These are phyloP conservation scores for Oenanthe javanica DNA, from an alignment of 140 eudicot species.

Conservation along the genomic window DNA sequence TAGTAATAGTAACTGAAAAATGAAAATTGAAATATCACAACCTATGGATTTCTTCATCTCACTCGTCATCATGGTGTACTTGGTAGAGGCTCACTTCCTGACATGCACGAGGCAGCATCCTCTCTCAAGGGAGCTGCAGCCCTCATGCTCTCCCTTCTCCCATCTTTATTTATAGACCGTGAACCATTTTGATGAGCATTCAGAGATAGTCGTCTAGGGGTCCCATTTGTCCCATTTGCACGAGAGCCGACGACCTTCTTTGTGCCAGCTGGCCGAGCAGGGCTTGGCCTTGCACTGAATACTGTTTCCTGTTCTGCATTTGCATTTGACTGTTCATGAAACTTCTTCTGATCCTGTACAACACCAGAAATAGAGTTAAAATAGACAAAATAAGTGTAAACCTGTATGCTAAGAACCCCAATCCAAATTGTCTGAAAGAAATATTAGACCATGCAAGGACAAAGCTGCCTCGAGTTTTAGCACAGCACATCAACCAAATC, in stretches of 20 bases:
- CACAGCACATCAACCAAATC: not conserved
- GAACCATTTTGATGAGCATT: constrained; percentile 66
- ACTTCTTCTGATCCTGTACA: constrained; percentile 81
- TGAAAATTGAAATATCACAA: not conserved
- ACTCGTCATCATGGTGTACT: not conserved
- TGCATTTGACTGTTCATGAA: constrained; percentile 57
- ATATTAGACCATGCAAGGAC: not conserved
- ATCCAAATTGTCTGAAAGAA: not conserved
- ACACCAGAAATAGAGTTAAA: not conserved
- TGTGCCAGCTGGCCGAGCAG: constrained; percentile 51
- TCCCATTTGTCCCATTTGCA: constrained; percentile 58
- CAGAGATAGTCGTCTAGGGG: constrained; percentile 70
- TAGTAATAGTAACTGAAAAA: not conserved
- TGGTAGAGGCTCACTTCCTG: constrained; percentile 6
- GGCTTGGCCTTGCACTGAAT: constrained; percentile 78
- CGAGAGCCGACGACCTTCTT: constrained; percentile 79
- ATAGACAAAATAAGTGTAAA: not conserved
- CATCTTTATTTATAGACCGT: constrained; percentile 52
- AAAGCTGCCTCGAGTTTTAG: not conserved
- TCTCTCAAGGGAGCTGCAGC: constrained; percentile 11
- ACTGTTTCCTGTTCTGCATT: constrained; percentile 50
- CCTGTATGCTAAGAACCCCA: no score
- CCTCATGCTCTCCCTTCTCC: constrained; percentile 45
- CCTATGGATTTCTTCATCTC: not conserved
- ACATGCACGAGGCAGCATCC: constrained; percentile 8